phyloP scores from a whole-genome alignment of 2,329 filamentous ascomycete species.

The Raffaelea albimanens region DNA sequence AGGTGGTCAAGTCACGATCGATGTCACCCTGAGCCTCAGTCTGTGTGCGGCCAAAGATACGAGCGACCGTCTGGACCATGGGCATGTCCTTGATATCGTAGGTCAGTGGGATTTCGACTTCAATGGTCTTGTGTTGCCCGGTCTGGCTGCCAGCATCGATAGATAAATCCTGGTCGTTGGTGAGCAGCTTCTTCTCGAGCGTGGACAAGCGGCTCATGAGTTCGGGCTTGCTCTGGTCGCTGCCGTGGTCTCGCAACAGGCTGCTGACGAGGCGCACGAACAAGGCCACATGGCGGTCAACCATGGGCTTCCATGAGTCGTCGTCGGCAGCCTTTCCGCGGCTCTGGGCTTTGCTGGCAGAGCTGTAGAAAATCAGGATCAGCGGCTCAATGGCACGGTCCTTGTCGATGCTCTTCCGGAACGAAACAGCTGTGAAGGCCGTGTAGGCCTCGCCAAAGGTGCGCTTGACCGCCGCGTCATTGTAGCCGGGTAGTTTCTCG shows the following conservation, averaged over 20 bases:
- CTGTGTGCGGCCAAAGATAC: constrained; percentile 72
- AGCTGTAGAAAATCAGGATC: constrained; percentile 92
- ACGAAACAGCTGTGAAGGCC: constrained; percentile 78
- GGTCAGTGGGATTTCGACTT: constrained; percentile 73
- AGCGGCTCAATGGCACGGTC: constrained; percentile 88
- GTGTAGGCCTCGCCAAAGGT: constrained; percentile 94
- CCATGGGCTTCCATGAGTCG: constrained; percentile 82
- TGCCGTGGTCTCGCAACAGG: constrained; percentile 74
- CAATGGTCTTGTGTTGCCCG: constrained; percentile 57
- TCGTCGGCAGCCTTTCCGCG: constrained; percentile 66
- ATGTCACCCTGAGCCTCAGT: constrained; percentile 81
- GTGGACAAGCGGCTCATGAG: constrained; percentile 68
- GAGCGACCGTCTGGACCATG: constrained; percentile 77
- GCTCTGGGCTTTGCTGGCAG: constrained; percentile 80
- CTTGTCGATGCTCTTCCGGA: constrained; percentile 87
- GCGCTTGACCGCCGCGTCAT: constrained; percentile 81
- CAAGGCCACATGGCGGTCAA: constrained; percentile 87
- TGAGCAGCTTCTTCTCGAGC: constrained; percentile 86
- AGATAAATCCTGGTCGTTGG: constrained; percentile 84
- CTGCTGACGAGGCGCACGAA: constrained; percentile 81
- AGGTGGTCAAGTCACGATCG: constrained; percentile 66
- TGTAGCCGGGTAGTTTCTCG: constrained; percentile 79
- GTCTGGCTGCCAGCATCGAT: constrained; percentile 46
- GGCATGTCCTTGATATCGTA: constrained; percentile 97
- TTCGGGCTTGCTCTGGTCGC: constrained; percentile 76